Evolutionary conservation across 345 rosid genomes (phyloP).

Genomic region (Trapa incisa): DNA sequence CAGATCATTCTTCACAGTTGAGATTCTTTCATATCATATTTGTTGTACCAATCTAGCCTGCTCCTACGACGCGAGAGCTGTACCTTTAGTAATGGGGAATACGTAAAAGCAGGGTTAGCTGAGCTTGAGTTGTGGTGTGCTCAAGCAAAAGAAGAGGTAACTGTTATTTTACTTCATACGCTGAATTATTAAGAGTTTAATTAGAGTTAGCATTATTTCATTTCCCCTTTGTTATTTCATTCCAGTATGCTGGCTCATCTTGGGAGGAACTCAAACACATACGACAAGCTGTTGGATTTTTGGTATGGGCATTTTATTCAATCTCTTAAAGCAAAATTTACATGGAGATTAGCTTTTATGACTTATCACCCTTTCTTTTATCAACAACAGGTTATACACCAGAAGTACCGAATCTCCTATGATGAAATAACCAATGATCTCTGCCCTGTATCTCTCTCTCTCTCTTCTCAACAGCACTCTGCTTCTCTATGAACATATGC

Average conservation of each 20-base stretch:
- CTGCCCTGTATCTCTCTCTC: slow-evolving; percentile 58
- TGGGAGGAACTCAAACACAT: slow-evolving; percentile 99
- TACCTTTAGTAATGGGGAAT: slow-evolving; percentile 97
- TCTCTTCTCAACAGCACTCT: background rate
- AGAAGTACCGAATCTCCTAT: slow-evolving; percentile 87
- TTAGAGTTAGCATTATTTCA: background rate
- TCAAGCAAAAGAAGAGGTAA: slow-evolving; percentile 80
- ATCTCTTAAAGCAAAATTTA: background rate
- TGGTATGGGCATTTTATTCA: slow-evolving; percentile 39
- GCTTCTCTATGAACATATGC: too few relatives aligned
- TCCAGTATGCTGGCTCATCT: slow-evolving; percentile 76
- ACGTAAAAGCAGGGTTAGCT: slow-evolving; percentile 90
- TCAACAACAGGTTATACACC: slow-evolving; percentile 63
- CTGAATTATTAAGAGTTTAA: background rate
- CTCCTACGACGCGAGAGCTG: slow-evolving; percentile 97
- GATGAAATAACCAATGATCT: slow-evolving; percentile 93
- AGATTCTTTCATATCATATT: slow-evolving; percentile 9
- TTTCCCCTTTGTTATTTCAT: slow-evolving; percentile 11
- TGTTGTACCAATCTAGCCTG: slow-evolving; percentile 35
- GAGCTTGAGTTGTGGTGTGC: slow-evolving; percentile 96
- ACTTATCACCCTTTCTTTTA: background rate
- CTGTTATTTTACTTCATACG: background rate
- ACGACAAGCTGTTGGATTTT: slow-evolving; percentile 94
- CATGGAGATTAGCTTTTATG: background rate
- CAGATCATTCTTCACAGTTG: background rate